These are phyloP conservation scores for Lycium ferocissimum DNA, from an alignment of 257 asterid species.

Conservation along the genomic window DNA sequence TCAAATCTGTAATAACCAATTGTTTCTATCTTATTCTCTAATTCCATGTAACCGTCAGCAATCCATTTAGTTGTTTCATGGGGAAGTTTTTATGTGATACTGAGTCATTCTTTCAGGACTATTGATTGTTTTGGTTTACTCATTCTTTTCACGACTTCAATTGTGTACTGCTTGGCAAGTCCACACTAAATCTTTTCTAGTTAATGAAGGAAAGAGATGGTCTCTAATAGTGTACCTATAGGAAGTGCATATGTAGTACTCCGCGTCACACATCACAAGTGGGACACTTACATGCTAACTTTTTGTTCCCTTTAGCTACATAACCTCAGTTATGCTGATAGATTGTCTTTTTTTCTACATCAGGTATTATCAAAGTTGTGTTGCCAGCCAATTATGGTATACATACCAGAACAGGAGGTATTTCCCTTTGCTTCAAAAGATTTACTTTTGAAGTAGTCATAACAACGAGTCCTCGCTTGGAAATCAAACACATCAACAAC, in stretches of 20 bases:
- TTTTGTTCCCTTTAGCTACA: not conserved
- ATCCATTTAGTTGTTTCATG: not conserved
- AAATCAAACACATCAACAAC: not conserved
- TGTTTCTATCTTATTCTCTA: not conserved
- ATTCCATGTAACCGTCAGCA: not conserved
- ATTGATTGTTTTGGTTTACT: not conserved
- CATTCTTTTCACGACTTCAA: not conserved
- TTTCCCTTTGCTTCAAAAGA: slow-evolving; percentile 23
- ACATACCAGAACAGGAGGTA: slow-evolving; percentile 97
- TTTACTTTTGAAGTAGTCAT: not conserved
- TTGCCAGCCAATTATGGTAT: slow-evolving; percentile 83
- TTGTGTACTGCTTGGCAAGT: not conserved
- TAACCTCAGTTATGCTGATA: not conserved
- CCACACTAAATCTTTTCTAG: not conserved
- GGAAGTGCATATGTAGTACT: not conserved
- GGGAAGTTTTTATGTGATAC: not conserved
- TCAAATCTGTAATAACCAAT: slow-evolving; percentile 14
- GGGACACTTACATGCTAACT: not conserved
- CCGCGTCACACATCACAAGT: not conserved
- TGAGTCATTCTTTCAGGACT: not conserved
- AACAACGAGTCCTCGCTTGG: not conserved
- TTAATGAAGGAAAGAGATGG: not conserved
- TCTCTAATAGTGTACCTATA: not conserved
- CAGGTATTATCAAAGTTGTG: slow-evolving; percentile 93
- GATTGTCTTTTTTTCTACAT: slow-evolving; percentile 15